Base-by-base conservation (phyloP, 2,329 filamentous ascomycete species). In the Pseudogymnoascus destructans region DNA sequence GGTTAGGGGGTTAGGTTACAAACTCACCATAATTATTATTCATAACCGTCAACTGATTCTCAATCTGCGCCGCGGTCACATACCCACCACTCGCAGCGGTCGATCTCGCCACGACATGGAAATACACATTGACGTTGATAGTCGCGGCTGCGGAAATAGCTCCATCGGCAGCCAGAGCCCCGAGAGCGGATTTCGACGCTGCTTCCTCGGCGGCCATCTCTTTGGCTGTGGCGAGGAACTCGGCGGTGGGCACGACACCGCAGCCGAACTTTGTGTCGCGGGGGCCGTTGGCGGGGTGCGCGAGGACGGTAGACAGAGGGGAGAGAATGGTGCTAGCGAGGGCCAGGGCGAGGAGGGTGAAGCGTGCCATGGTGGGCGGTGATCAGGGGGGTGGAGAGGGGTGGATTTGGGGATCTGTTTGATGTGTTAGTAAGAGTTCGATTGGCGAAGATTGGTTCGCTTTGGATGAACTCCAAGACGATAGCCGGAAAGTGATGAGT, bases 31-130 rank as follows among this genome's bases (percentile, higher is more conserved):
- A 64, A 10, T 63, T 61, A 15, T 42, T 10, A 27, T 64, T 64
- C 59, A 64, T 61, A 36, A 58, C 58, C 30, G 55, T 38, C 63
- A 69, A 59, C 60, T 69, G 67, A n/a, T 60, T 59, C 1, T 46
- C 23, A 32, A 69, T 60, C 49, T 63, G 59, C 10, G 58, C n/a
- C 6, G 64, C 59, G 6, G 65, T 60, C 56, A 69, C 59, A 59
- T 69, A 67, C 36, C 67, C 66, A 25, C 63, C 63, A 13, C 60
- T 56, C 4, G 59, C 60, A 13, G 61, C 27, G 23, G 46, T 62
- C 7, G 63, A 64, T 6, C 60, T 61, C n/a, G 66, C 65, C 36
- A 71, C 62, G 55, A 71, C 66, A 59, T 72, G 69, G 62, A 69
- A 69, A 58, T 69, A 71, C 46, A 67, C 67, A 13, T 66, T 60